Conservation (phyloP, 2,329 filamentous ascomycete genomes). For the Fusarium torreyae region DNA sequence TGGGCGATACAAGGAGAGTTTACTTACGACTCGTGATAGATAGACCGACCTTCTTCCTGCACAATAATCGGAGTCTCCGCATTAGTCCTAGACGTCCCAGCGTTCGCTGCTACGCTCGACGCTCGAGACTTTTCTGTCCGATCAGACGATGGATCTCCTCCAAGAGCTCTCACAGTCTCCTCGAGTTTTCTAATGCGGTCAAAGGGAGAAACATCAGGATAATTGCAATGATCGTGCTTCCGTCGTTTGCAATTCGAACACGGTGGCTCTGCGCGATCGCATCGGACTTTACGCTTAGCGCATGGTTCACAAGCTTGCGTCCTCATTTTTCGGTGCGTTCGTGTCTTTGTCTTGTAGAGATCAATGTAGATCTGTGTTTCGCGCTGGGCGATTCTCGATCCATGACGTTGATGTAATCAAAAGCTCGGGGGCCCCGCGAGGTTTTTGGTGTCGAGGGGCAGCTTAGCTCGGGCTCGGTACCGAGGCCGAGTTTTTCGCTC, state of each 20-base stretch:
- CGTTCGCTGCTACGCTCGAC: not conserved
- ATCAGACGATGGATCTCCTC: conserved; percentile 17
- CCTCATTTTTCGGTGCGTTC: conserved; percentile 10
- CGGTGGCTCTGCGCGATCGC: conserved; percentile 28
- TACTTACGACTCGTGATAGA: conserved; percentile 29
- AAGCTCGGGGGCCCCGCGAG: conserved; percentile 27
- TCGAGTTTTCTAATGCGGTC: conserved; percentile 27
- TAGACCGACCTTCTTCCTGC: conserved; percentile 15
- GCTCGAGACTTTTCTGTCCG: not conserved
- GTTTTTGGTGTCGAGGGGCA: not conserved
- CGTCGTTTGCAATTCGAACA: conserved; percentile 31
- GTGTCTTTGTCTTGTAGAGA: not conserved
- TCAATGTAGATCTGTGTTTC: not conserved
- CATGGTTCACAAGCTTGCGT: conserved; percentile 34
- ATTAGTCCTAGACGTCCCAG: not conserved
- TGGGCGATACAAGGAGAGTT: rapidly evolving
- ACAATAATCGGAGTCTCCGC: conserved; percentile 22
- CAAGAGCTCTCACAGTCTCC: conserved; percentile 21
- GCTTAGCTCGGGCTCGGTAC: conserved; percentile 30
- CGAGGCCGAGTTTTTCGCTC: conserved; percentile 8
- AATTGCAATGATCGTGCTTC: conserved; percentile 28
- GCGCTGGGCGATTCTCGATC: not conserved
- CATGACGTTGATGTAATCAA: conserved; percentile 28
- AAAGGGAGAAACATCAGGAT: conserved; percentile 22
- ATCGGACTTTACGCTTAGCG: conserved; percentile 35